Conservation (phyloP, 2,329 filamentous ascomycete genomes). For the Rutstroemia sp. region DNA sequence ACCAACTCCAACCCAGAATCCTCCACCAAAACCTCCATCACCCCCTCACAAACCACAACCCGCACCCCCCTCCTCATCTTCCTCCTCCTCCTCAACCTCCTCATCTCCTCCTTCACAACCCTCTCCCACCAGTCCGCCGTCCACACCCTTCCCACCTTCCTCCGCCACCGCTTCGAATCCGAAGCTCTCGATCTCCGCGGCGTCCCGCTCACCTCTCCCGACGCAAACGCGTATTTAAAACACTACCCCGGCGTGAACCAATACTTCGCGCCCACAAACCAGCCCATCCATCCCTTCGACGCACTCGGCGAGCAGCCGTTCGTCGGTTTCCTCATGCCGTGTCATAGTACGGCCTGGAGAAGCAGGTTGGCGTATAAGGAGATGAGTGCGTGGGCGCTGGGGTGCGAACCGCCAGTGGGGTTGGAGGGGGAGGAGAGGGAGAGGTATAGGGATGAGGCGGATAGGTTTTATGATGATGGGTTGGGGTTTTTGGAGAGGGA, state of each 20-base stretch:
- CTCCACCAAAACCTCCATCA: constrained; percentile 8
- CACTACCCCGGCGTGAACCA: neutral
- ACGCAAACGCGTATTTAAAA: constrained; percentile 10
- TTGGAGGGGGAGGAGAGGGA: constrained; percentile 53
- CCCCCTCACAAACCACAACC: constrained; percentile 21
- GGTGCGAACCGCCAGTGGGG: constrained; percentile 81
- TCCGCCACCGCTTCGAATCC: constrained; percentile 66
- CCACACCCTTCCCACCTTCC: constrained; percentile 63
- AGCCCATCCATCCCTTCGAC: neutral
- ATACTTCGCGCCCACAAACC: neutral
- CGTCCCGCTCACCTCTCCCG: constrained; percentile 21
- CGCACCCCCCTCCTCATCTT: constrained; percentile 49
- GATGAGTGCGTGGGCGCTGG: constrained; percentile 74
- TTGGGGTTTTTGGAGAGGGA: constrained; percentile 43
- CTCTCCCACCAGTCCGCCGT: constrained; percentile 75
- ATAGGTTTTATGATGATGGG: constrained; percentile 74
- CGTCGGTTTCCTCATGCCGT: constrained; percentile 85
- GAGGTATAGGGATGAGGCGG: constrained; percentile 79
- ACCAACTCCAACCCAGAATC: constrained; percentile 17
- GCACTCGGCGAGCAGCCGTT: constrained; percentile 38
- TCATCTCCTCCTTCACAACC: constrained; percentile 67
- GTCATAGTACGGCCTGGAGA: constrained; percentile 93
- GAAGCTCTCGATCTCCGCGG: constrained; percentile 40
- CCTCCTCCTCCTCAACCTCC: constrained; percentile 57
- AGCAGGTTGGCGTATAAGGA: constrained; percentile 71